phyloP scores from a whole-genome alignment of 371 early-diverging fungal genomes.

The Lichtheimia hyalospora region DNA sequence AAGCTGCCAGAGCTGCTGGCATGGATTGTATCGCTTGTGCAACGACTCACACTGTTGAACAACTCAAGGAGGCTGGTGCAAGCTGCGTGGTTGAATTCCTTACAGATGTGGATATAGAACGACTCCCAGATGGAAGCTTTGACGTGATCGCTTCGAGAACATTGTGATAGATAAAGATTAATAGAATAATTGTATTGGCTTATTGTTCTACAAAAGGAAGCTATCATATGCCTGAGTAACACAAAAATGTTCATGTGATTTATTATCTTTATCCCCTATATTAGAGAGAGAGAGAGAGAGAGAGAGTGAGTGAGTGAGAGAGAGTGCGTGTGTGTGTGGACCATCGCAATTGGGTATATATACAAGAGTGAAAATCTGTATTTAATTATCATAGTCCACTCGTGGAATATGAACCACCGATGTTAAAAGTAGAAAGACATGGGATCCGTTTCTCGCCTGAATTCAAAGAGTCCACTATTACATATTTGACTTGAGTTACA shows the following conservation, averaged over 20 bases:
- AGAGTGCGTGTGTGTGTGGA: no score
- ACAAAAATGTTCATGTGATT: no score
- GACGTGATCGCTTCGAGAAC: constrained; percentile 20
- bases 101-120: constrained; percentile 43
- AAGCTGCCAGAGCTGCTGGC: constrained; percentile 58
- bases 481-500: no score
- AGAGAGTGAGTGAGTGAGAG: no score
- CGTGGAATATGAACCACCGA: not conserved
- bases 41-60: constrained; percentile 56
- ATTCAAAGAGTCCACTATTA: constrained; percentile 25
- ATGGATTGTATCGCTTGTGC: constrained; percentile 60
- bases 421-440: constrained; percentile 3
- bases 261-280: no score
- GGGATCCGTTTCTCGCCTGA: constrained; percentile 16
- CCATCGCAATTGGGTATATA: no score
- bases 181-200: not conserved
- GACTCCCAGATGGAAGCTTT: constrained; percentile 36
- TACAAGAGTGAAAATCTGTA: no score
- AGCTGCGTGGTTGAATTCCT: constrained; percentile 49
- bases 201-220: not conserved
- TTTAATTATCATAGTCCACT: no score
- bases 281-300: no score
- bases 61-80: constrained; percentile 61
- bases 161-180: constrained; percentile 7
- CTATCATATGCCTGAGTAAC: no score